Percentiles rank a stretch among this genome's conserved stretches.
phyloP scores from a whole-genome alignment of 1,139 yeast species.

The Pichia sp. region DNA sequence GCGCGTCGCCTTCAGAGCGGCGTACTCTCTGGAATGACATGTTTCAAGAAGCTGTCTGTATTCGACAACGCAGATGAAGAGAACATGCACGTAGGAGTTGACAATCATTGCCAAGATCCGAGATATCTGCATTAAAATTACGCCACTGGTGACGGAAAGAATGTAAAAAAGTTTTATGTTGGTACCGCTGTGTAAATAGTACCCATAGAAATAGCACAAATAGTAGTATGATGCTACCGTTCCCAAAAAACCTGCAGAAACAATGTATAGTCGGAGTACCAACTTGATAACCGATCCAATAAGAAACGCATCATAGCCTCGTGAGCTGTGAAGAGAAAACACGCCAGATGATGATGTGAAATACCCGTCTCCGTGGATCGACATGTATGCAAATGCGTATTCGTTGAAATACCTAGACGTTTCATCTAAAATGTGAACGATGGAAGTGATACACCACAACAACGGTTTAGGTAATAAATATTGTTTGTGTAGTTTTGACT shows the following conservation, averaged over 20 bases:
- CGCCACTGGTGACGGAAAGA: constrained; percentile 61
- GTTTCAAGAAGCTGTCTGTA: neutral
- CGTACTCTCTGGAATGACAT: no score
- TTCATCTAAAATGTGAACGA: constrained; percentile 26
- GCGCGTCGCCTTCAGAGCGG: no score
- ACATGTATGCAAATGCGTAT: constrained; percentile 81
- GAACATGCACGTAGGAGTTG: constrained; percentile 74
- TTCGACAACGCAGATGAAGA: constrained; percentile 59
- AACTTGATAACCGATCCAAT: constrained; percentile 80
- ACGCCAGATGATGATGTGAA: constrained; percentile 72
- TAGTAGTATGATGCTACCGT: constrained; percentile 1
- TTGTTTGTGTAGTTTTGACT: constrained; percentile 13
- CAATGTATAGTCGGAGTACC: constrained; percentile 65
- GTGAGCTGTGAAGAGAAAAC: constrained; percentile 61
- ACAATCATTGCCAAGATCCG: constrained; percentile 68
- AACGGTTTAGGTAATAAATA: constrained; percentile 33
- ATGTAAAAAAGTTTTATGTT: neutral
- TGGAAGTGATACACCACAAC: constrained; percentile 54
- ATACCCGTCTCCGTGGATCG: constrained; percentile 77
- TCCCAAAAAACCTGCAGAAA: constrained; percentile 44
- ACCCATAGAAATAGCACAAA: neutral
- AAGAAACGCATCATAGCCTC: constrained; percentile 50
- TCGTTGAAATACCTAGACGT: constrained; percentile 64
- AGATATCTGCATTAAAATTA: constrained; percentile 56
- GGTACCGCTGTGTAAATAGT: no score